Evolutionary conservation across 164 flowering plant genomes (phyloP), one percentile per base, ranked within the genome.

Genomic region (Nelumbo lutea): DNA sequence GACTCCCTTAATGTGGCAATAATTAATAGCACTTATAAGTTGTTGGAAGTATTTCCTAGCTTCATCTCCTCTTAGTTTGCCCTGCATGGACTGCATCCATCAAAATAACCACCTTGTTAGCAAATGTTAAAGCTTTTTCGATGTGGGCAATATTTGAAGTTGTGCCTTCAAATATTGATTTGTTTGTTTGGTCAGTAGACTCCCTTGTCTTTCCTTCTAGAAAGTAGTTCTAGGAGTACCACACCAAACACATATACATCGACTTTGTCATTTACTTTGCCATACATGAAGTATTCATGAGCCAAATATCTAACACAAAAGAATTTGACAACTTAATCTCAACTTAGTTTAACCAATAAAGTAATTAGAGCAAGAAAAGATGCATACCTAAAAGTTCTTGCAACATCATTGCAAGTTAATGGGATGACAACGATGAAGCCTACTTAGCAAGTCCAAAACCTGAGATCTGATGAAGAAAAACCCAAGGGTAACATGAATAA

Each of bases 271-370:
- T 84, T n/a, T n/a, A n/a, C n/a, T n/a, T n/a, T n/a, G n/a, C n/a
- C n/a, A n/a, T n/a, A n/a, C n/a, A n/a, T n/a, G 80, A 95, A 90
- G 78, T 95, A 90, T 58, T 95, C 98, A 10, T 97, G 98, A 78
- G 98, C 98, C 86, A 95, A 76, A 76, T 95, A 94, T 58, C 98
- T 94, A 85, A 79, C 70, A 53, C 44, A 62, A 64, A 59, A 77
- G 52, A 7, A 43, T 14, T 69, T 15, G 48, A 39, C 65, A 62
- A 61, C 62, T 61, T 59, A 46, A 52, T 51, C 43, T 56, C 60
- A 2, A 41, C 8, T 42, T 5, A 57, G 43, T 47, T 40, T 59
- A 38, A 50, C 46, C 38, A 5, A 62, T 8, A 45, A 1, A 51
- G 48, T 58, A 43, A 15, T 13, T 39, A 38, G 42, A 46, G 42